Conservation (phyloP, 805 yeast genomes). For the Candida saitoana region DNA sequence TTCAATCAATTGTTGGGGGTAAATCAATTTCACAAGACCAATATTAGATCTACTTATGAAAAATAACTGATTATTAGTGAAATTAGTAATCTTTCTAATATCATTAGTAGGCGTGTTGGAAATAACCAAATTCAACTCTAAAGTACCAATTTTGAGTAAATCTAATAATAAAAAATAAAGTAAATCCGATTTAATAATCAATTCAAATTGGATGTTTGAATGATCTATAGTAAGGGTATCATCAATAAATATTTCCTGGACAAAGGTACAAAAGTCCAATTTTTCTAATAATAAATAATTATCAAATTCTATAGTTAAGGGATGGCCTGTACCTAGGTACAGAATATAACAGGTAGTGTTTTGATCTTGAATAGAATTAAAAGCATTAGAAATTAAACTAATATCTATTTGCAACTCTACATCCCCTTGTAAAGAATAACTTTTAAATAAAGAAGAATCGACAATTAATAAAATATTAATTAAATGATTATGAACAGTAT, state of each 20-base stretch:
- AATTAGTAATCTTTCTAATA: neutral
- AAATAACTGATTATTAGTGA: conserved; percentile 35
- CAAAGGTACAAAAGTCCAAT: conserved; percentile 38
- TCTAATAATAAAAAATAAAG: conserved; percentile 34
- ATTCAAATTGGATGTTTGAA: conserved; percentile 27
- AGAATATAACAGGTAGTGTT: conserved; percentile 28
- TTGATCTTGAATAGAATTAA: conserved; percentile 15
- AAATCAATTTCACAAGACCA: conserved; percentile 62
- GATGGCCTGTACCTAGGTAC: conserved; percentile 37
- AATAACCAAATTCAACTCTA: conserved; percentile 20
- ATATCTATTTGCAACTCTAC: conserved; percentile 34
- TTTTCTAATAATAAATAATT: conserved; percentile 37
- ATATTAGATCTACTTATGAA: conserved; percentile 70
- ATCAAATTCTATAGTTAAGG: conserved; percentile 39
- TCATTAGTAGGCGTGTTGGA: conserved; percentile 1
- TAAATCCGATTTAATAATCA: conserved; percentile 37
- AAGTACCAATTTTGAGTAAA: conserved; percentile 32
- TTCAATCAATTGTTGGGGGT: conserved; percentile 67
- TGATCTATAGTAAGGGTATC: conserved; percentile 23
- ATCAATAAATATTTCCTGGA: conserved; percentile 15
- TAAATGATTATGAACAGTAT: conserved; percentile 35
- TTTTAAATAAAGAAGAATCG: conserved; percentile 34
- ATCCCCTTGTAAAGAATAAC: conserved; percentile 18
- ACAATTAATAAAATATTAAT: conserved; percentile 30
- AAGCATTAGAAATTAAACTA: conserved; percentile 31